These are phyloP conservation scores for Hemisphaericaspora nanyangensis DNA, from an alignment of 805 yeast genomes.

Conservation along the genomic window DNA sequence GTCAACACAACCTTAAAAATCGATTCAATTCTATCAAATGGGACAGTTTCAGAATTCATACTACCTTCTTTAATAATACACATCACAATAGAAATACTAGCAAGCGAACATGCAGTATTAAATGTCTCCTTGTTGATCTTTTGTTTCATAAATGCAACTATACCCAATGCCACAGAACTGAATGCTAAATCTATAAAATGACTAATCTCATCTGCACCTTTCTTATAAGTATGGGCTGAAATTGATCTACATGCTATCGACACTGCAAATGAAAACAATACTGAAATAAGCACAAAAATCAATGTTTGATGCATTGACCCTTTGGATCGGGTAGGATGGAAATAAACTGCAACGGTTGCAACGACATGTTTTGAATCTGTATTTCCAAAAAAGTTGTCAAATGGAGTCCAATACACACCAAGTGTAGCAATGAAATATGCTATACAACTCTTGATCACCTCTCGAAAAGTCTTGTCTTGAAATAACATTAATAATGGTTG, in stretches of 20 bases:
- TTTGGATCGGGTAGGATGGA: constrained; percentile 74
- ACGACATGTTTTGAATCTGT: constrained; percentile 77
- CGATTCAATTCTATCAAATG: constrained; percentile 49
- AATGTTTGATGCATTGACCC: constrained; percentile 80
- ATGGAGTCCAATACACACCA: constrained; percentile 57
- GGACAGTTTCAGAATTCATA: constrained; percentile 53
- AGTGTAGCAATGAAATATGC: constrained; percentile 72
- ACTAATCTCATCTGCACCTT: constrained; percentile 47
- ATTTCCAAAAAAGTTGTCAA: constrained; percentile 52
- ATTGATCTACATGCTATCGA: constrained; percentile 50
- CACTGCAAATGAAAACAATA: constrained; percentile 50
- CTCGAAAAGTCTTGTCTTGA: constrained; percentile 16
- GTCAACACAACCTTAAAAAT: constrained; percentile 53
- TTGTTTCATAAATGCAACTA: constrained; percentile 67
- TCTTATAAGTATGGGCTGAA: constrained; percentile 42
- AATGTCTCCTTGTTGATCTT: constrained; percentile 63
- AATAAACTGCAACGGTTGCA: constrained; percentile 80
- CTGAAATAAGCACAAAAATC: constrained; percentile 52
- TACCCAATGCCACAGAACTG: constrained; percentile 56
- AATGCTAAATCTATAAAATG: constrained; percentile 51
- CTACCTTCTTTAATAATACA: constrained; percentile 74
- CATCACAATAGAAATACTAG: constrained; percentile 66
- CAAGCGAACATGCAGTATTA: constrained; percentile 77
- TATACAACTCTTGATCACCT: constrained; percentile 62
- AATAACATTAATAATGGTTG: constrained; percentile 5